Evolutionary conservation across 2,329 filamentous ascomycete species (phyloP).

Genomic region (Cercospora sp.): DNA sequence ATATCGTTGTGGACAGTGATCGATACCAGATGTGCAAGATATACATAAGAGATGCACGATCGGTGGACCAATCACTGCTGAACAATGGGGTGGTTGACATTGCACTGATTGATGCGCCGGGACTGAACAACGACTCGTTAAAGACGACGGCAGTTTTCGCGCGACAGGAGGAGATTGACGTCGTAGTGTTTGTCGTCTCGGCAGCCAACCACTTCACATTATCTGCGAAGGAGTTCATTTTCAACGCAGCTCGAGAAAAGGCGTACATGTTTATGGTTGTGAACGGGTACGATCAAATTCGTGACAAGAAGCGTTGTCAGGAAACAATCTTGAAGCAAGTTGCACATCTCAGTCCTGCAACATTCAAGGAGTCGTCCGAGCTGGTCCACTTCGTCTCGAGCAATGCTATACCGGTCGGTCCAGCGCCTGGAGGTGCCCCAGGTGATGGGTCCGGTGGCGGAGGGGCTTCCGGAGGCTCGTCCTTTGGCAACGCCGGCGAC

Average conservation of each 20-base stretch:
- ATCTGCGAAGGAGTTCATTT: constrained; percentile 96
- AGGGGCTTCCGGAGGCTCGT: constrained; percentile 38
- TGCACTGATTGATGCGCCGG: constrained; percentile 92
- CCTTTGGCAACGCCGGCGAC: constrained; percentile 43
- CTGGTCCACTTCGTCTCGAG: constrained; percentile 98
- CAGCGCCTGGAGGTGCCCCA: constrained; percentile 58
- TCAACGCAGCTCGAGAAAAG: constrained; percentile 92
- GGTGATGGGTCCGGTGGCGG: constrained; percentile 41
- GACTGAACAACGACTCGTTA: constrained; percentile 91
- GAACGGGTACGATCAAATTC: constrained; percentile 92
- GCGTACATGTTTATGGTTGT: constrained; percentile 99
- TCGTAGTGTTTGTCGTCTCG: constrained; percentile 97
- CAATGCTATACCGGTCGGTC: constrained; percentile 80
- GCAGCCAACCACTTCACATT: constrained; percentile 97
- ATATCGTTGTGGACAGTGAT: constrained; percentile 84
- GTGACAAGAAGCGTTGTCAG: constrained; percentile 86
- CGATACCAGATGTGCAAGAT: constrained; percentile 95
- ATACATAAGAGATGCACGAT: constrained; percentile 86
- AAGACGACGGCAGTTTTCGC: constrained; percentile 98
- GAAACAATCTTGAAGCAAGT: constrained; percentile 94
- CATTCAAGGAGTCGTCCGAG: constrained; percentile 87
- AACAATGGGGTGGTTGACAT: constrained; percentile 99
- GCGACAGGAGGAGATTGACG: constrained; percentile 96
- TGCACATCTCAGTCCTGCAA: constrained; percentile 80
- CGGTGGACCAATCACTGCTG: constrained; percentile 87